These are phyloP conservation scores for Metschnikowia vanudenii DNA, from an alignment of 805 yeast genomes.

Conservation along the genomic window DNA sequence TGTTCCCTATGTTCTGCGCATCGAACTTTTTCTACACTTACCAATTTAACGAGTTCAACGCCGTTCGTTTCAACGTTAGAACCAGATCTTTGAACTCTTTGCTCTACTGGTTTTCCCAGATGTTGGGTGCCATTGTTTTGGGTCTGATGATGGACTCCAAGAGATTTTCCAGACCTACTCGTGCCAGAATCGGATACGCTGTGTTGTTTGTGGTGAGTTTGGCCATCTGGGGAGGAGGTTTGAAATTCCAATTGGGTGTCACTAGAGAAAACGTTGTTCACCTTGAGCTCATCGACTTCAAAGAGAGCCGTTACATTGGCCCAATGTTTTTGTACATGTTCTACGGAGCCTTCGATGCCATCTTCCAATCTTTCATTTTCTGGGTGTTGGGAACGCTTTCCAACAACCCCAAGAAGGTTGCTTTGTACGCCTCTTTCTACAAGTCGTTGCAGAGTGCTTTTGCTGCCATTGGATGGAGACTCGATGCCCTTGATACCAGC, in stretches of 20 bases:
- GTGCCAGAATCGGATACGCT: constrained; percentile 48
- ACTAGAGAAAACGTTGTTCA: constrained; percentile 36
- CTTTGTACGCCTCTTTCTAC: constrained; percentile 60
- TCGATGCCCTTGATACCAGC: constrained; percentile 42
- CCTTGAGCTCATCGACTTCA: constrained; percentile 43
- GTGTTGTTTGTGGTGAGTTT: constrained; percentile 39
- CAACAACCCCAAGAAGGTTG: constrained; percentile 54
- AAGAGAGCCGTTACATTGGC: constrained; percentile 48
- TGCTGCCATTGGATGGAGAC: constrained; percentile 59
- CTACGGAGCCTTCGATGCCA: constrained; percentile 59
- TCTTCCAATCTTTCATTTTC: constrained; percentile 57
- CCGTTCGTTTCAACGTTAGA: constrained; percentile 53
- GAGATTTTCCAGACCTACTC: constrained; percentile 38
- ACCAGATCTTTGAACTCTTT: constrained; percentile 61
- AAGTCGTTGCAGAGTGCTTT: constrained; percentile 66
- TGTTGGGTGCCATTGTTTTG: constrained; percentile 52
- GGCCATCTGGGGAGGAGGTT: constrained; percentile 62
- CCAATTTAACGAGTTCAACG: constrained; percentile 59
- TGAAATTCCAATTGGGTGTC: constrained; percentile 43
- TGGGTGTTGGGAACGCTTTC: constrained; percentile 61
- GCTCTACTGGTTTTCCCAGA: constrained; percentile 60
- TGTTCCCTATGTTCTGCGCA: constrained; percentile 62
- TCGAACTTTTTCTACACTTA: constrained; percentile 69
- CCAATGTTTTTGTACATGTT: constrained; percentile 62
- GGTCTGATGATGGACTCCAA: constrained; percentile 50